Base-by-base conservation (phyloP, 2,329 filamentous ascomycete genomes). In the Huntiella moniliformis region DNA sequence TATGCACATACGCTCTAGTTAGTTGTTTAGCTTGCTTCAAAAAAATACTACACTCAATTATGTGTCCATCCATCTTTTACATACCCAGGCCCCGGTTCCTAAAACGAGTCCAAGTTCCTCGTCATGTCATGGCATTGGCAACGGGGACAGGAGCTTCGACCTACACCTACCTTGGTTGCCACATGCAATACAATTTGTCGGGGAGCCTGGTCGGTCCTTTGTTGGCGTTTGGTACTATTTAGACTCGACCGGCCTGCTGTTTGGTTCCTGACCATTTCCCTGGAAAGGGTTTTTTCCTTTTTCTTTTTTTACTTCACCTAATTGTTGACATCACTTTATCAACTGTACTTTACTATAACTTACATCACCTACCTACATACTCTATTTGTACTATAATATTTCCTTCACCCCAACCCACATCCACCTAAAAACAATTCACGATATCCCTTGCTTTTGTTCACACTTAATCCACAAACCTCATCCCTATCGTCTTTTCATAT, bases 241-340 rank as follows among this genome's bases (percentile, higher is more conserved):
- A 12, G n/a, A 22, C 33, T 39, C 31, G 10, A 11, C 15, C 15
- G 15, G 16, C 32, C 10, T 18, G 31, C 28, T 37, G 17, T 50
- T 22, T 44, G 37, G 34, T 47, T n/a, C 5, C 18, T 44, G 33
- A 34, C 40, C 34, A 28, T 38, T 40, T 45, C 13, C 41, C 17
- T 31, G 16, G 41, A 35, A 28, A 15, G 31, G 35, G 38, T 17
- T 16, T 45, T 40, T 42, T 28, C 17, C 42, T 45, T 48, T 45
- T 16, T 41, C 41, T 32, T 32, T 37, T 38, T 39, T 38, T 38
- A 38, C 18, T 37, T 13, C 22, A 28, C 22, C 22, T 28, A 28
- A 28, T 28, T 28, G 22, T 28, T 28, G 22, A 28, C 22, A 28
- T 28, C 22, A 28, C 22, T 28, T 28, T 28, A 28, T 28, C 7